phyloP scores from a whole-genome alignment of 257 asterid species.

The Marsdenia floribunda region DNA sequence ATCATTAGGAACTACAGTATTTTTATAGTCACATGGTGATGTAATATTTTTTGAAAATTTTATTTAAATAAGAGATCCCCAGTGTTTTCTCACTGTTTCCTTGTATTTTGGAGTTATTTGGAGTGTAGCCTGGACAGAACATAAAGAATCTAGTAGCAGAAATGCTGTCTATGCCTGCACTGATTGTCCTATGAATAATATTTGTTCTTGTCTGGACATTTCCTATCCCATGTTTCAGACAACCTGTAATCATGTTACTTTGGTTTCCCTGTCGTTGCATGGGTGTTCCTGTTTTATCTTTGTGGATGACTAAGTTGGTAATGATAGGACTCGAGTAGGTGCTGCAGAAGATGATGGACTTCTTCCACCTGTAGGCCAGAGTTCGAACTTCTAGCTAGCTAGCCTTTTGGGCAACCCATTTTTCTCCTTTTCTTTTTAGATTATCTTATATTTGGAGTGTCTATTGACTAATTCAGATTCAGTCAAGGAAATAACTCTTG shows the following conservation, averaged over 20 bases:
- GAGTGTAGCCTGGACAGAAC: not conserved
- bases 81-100: not conserved
- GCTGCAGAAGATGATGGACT: not conserved
- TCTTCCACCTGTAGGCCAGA: no score
- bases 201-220: no score
- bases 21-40: slow-evolving; percentile 15
- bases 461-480: no score
- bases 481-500: no score
- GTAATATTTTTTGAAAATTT: slow-evolving; percentile 4
- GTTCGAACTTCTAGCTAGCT: no score
- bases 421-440: no score
- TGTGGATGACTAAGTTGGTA: not conserved
- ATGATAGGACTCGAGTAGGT: not conserved
- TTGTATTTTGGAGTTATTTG: not conserved
- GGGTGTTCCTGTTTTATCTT: not conserved
- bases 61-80: not conserved
- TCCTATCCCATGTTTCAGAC: not conserved
- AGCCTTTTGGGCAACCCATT: no score
- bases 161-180: not conserved
- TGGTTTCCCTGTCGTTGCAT: not conserved
- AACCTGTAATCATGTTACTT: not conserved
- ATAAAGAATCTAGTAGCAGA: not conserved
- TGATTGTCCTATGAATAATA: not conserved
- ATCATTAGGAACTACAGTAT: slow-evolving; percentile 19
- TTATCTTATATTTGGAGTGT: no score